Evolutionary conservation across 2,329 filamentous ascomycete genomes (phyloP).

Genomic region (Sporothrix protearum): DNA sequence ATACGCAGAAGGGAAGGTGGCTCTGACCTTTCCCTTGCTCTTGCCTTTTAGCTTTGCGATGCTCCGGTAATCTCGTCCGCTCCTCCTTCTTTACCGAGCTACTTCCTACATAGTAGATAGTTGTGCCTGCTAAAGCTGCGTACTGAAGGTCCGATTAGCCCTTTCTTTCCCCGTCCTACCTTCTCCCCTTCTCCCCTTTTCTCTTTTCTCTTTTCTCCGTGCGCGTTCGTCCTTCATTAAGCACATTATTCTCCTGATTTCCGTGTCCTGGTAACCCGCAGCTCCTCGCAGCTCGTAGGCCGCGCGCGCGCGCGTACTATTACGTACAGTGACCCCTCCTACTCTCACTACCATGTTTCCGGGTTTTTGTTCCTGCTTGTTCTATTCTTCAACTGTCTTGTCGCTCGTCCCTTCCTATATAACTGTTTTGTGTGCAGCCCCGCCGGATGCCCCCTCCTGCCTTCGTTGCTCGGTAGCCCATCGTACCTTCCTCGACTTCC

Average conservation of each 20-base stretch:
- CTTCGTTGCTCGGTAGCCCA: neutral
- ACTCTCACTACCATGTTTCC: neutral
- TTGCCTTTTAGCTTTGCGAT: neutral
- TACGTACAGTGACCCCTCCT: conserved; percentile 18
- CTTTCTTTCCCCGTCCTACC: neutral
- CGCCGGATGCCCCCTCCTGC: neutral
- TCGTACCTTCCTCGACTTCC: conserved; percentile 3
- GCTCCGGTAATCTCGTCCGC: neutral
- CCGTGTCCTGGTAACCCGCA: conserved; percentile 23
- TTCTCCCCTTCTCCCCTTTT: neutral
- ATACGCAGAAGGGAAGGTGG: conserved; percentile 3
- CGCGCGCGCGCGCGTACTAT: neutral
- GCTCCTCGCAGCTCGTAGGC: conserved; percentile 12
- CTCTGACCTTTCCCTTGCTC: neutral
- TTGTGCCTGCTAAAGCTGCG: neutral
- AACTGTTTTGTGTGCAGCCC: neutral
- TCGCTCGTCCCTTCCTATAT: neutral
- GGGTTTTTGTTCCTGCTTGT: neutral
- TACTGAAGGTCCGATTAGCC: neutral
- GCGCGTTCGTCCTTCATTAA: conserved; percentile 7
- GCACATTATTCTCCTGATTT: conserved; percentile 18
- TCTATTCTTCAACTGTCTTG: neutral
- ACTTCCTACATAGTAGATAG: neutral
- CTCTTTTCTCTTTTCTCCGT: too few species aligned
- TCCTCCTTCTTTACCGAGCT: neutral